Evolutionary conservation across 306 rosid species (phyloP).

Genomic region (Vicia villosa): DNA sequence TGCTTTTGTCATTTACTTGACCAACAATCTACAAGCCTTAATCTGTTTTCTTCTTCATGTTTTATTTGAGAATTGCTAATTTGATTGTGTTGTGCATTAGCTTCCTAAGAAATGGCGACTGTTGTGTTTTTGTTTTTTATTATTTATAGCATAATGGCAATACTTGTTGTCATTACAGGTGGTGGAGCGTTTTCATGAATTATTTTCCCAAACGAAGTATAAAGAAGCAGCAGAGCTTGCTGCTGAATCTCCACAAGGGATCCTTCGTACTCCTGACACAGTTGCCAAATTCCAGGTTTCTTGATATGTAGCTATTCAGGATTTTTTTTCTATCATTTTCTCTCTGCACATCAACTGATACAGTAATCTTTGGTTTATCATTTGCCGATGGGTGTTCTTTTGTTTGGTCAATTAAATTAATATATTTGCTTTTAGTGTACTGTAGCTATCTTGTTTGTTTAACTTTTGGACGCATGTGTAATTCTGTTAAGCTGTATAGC

Average conservation of each 20-base stretch:
- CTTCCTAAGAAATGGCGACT: slow-evolving; percentile 4
- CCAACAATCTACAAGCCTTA: slow-evolving; percentile 1
- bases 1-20: slow-evolving; percentile 21
- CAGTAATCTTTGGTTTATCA: slow-evolving; percentile 1
- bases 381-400: slow-evolving; percentile 6
- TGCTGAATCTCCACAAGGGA: slow-evolving; percentile 99
- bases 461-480: not conserved
- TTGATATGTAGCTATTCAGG: too few relatives aligned
- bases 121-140: slow-evolving; percentile 22
- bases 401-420: slow-evolving; percentile 6
- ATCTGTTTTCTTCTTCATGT: not conserved
- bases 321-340: slow-evolving; percentile 12
- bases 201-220: slow-evolving; percentile 97
- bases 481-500: slow-evolving; percentile 1
- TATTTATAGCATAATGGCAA: slow-evolving; percentile 33
- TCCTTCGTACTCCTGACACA: slow-evolving; percentile 97
- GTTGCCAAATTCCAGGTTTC: slow-evolving; percentile 98
- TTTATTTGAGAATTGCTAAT: slow-evolving; percentile 16
- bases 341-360: slow-evolving; percentile 15
- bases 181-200: slow-evolving; percentile 96
- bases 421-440: not conserved
- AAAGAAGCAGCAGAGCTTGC: slow-evolving; percentile 99
- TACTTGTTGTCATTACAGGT: slow-evolving; percentile 59
- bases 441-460: not conserved
- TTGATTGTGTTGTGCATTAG: slow-evolving; percentile 1